Evolutionary conservation across 306 rosid species (phyloP).

Genomic region (Cucumis melo): DNA sequence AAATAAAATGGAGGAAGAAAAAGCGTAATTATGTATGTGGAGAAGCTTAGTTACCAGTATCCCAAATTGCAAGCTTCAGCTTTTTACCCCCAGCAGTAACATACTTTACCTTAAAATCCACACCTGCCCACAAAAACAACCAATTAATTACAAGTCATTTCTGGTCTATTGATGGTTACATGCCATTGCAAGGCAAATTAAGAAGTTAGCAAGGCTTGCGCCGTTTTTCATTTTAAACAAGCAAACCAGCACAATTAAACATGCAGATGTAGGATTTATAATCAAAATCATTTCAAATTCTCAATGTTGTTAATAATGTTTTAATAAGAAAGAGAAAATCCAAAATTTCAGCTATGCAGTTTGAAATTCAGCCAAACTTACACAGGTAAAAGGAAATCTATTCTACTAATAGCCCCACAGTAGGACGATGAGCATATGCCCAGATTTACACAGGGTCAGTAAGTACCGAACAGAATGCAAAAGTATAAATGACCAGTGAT

Average conservation of each 20-base stretch:
- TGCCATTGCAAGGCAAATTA: background rate
- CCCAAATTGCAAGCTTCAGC: conserved; percentile 90
- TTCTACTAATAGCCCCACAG: background rate
- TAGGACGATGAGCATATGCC: background rate
- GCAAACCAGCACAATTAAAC: background rate
- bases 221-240: background rate
- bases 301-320: background rate
- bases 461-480: background rate
- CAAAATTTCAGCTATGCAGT: background rate
- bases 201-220: no score
- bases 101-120: conserved; percentile 73
- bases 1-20: background rate
- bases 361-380: background rate
- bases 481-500: background rate
- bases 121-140: conserved; percentile 34
- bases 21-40: background rate
- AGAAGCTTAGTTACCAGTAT: conserved; percentile 44
- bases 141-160: background rate
- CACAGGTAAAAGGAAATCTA: background rate
- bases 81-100: conserved; percentile 52
- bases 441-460: background rate
- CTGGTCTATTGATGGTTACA: background rate
- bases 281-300: background rate
- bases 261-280: background rate
- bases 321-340: background rate